Evolutionary conservation across 306 rosid genomes (phyloP), one percentile per base, ranked within the genome.

Genomic region (Ammopiptanthus mongolicus): DNA sequence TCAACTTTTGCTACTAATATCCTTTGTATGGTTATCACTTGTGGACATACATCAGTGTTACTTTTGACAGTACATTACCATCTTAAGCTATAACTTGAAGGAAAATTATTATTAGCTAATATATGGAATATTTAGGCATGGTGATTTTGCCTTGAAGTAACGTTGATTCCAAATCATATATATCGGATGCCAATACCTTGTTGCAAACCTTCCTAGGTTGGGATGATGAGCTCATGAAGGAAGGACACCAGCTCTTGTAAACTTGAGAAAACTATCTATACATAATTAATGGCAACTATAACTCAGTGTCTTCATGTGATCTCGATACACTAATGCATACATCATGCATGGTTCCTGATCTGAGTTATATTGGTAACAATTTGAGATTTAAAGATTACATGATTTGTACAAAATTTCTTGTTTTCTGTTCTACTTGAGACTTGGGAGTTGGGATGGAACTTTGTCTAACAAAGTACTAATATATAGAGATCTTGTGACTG

Each of bases 91-190:
- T n/a, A n/a, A n/a, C n/a, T n/a, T n/a, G n/a, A n/a, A n/a, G n/a
- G n/a, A n/a, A n/a, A n/a, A n/a, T n/a, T n/a, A 51, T 7, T 0
- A 15, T 0, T 10, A 56, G 37, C 21, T 55, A 13, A 6, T 22
- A 37, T 22, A 37, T 53, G 4, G 53, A 37, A 55, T 71, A 53
- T 55, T 55, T 53, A 14, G 39, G 15, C 10, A 44, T 39, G 52
- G 22, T 51, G 29, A 37, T 71, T 61, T 34, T 34, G 29, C 4
- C 17, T n/a, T n/a, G n/a, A n/a, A n/a, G n/a, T 53, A 42, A 75
- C 82, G 67, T 75, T 75, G 23, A 31, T 71, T 37, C 63, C 71
- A 78, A 74, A 79, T 78, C 65, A 78, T 74, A 42, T 74, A 42
- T 70, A 37, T 81, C n/a, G n/a, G 61, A 78, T 71, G 70, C 69